Conservation (phyloP, 805 yeast species). For the Monosporozyma aerobia region DNA sequence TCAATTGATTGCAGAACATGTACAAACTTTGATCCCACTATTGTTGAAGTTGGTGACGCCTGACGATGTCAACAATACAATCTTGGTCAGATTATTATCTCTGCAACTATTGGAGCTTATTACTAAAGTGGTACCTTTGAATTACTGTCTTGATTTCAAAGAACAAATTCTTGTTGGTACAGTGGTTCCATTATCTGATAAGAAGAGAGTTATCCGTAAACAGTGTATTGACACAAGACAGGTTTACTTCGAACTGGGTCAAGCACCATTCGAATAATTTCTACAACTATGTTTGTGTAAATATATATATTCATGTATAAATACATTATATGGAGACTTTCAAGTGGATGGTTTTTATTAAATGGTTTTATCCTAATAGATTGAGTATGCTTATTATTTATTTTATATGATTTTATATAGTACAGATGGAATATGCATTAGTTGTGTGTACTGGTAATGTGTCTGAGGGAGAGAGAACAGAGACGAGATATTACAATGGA, state of each 20-base stretch:
- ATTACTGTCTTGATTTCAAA: conserved; percentile 44
- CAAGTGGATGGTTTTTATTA: background rate
- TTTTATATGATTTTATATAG: background rate
- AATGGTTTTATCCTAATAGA: background rate
- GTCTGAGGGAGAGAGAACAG: background rate
- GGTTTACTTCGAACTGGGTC: conserved; percentile 49
- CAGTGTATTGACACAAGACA: conserved; percentile 76
- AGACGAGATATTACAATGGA: background rate
- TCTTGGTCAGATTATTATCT: conserved; percentile 46
- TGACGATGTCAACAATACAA: conserved; percentile 28
- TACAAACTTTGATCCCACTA: conserved; percentile 48
- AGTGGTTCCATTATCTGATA: conserved; percentile 56
- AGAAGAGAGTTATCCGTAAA: conserved; percentile 63
- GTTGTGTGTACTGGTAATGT: background rate
- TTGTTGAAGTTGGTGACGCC: conserved; percentile 32
- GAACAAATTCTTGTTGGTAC: conserved; percentile 40
- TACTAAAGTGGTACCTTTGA: conserved; percentile 32
- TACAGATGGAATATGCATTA: background rate
- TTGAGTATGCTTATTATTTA: background rate
- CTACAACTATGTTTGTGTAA: no score
- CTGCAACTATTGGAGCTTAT: conserved; percentile 49
- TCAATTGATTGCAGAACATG: conserved; percentile 42
- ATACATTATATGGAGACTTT: background rate
- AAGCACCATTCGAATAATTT: conserved; percentile 25
- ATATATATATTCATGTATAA: no score